Base-by-base conservation (phyloP, 2,329 filamentous ascomycete species). In the Cercospora beticola region DNA sequence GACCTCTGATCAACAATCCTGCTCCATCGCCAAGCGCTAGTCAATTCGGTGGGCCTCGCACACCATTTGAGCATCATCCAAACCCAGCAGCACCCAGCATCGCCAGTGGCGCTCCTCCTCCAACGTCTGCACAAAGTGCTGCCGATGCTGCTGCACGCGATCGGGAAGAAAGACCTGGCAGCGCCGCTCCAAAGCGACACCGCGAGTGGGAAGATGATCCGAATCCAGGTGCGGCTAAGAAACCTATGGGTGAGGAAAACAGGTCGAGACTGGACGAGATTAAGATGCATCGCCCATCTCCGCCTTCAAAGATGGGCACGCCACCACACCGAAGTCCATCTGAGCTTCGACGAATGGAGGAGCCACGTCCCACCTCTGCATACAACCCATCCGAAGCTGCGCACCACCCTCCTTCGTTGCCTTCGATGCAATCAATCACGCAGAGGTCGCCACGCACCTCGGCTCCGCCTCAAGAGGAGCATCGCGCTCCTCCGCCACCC, bases 371-470 rank as follows among this genome's bases (percentile, higher is more conserved):
- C 65, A 87, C 71, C 9, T 75, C 76, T 64, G 89, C 86, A 65
- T 97, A 97, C 76, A 92, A 97, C 78, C 93, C 94, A 4, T 97
- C 94, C 0, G 93, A 97, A 79, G 92, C 93, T 65, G 93, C 94
- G 2, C 94, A 97, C 77, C 94, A 97, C 77, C 90, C 90, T 26
- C 89, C 89, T 86, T 82, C 86, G 18, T 84, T 89, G 71, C 84
- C 85, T 23, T 82, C 84, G 68, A 82, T 83, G 76, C 79, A 79
- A 43, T 73, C 74, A 9, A 77, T 79, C 60, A 76, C 78, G 86
- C 76, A 85, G 58, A 82, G 84, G 30, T 80, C 89, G 6, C 71
- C 74, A 66, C 85, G 86, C n/a, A 84, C 86, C 78, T 81, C 86
- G 56, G 84, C 86, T 63, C 78, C 79, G 68, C 76, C 80, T 70